Conservation (phyloP, 768 basidiomycete species). For the Naganishia randhawae region DNA sequence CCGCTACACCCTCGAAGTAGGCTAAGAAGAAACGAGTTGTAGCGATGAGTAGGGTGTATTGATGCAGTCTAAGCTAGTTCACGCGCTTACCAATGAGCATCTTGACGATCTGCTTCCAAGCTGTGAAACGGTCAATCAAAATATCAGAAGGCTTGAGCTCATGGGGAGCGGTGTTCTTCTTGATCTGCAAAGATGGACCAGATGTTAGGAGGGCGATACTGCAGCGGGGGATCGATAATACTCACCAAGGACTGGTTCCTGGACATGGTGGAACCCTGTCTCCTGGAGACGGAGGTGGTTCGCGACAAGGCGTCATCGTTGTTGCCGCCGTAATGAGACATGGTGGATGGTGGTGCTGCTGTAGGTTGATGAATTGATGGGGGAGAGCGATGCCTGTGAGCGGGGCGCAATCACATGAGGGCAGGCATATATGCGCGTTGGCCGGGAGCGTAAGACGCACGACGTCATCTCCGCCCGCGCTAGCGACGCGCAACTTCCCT, state of each 20-base stretch:
- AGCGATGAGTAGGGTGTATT: not conserved
- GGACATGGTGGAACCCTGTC: conserved; percentile 67
- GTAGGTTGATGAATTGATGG: conserved; percentile 1
- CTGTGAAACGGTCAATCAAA: conserved; percentile 72
- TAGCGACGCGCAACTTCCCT: no score
- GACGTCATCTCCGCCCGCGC: no score
- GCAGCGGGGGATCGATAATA: not conserved
- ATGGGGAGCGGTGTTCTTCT: conserved; percentile 84
- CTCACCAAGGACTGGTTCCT: conserved; percentile 68
- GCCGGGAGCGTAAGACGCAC: not conserved
- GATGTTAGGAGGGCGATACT: not conserved
- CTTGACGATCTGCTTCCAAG: conserved; percentile 93
- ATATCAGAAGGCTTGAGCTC: conserved; percentile 90
- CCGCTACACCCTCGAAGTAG: conserved; percentile 73
- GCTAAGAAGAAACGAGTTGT: conserved; percentile 54
- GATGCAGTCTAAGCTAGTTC: not conserved
- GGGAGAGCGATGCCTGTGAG: not conserved
- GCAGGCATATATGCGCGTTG: not conserved
- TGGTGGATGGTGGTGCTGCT: conserved; percentile 29
- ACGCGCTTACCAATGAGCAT: conserved; percentile 63
- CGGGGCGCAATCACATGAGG: not conserved
- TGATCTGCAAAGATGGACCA: conserved; percentile 56
- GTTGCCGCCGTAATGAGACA: conserved; percentile 42
- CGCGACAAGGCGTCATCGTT: conserved; percentile 56
- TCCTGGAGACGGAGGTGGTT: conserved; percentile 67